A percentile compares a stretch with the other conserved stretches of the same genome.
Conservation (phyloP, 345 rosid genomes). For the Laguncularia racemosa region DNA sequence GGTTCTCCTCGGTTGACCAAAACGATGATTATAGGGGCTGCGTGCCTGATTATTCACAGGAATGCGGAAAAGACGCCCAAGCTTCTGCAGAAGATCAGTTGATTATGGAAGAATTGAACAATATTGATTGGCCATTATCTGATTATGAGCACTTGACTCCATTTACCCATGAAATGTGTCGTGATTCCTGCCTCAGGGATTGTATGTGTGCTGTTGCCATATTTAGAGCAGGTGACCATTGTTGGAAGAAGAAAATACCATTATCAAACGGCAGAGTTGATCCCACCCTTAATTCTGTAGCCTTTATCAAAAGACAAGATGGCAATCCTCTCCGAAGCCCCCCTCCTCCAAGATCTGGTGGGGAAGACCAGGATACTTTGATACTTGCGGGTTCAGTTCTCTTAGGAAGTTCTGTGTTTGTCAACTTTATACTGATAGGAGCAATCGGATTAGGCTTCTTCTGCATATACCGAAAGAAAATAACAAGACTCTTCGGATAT, state of each 20-base stretch:
- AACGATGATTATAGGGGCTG: slow-evolving; percentile 15
- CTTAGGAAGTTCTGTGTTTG: slow-evolving; percentile 22
- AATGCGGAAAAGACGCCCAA: slow-evolving; percentile 6
- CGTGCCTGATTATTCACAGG: slow-evolving; percentile 11
- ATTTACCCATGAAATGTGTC: slow-evolving; percentile 11
- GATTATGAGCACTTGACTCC: slow-evolving; percentile 12
- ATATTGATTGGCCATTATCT: slow-evolving; percentile 14
- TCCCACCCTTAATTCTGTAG: neutral
- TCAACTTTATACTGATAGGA: slow-evolving; percentile 10
- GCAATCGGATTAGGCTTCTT: slow-evolving; percentile 6
- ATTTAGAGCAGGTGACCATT: neutral
- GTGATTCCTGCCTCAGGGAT: slow-evolving; percentile 17
- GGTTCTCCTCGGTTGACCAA: slow-evolving; percentile 10
- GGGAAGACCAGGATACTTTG: neutral
- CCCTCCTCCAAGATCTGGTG: neutral
- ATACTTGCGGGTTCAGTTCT: slow-evolving; percentile 7
- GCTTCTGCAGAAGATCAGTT: slow-evolving; percentile 6
- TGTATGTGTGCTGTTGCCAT: slow-evolving; percentile 20
- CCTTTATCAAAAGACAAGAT: neutral
- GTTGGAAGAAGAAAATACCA: slow-evolving; percentile 26
- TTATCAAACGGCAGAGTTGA: slow-evolving; percentile 15
- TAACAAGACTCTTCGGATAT: neutral
- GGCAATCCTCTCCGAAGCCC: neutral
- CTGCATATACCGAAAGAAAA: slow-evolving; percentile 7
- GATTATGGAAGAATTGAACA: neutral